These are phyloP conservation scores for Pyrenophora seminiperda DNA, from an alignment of 2,329 filamentous ascomycete genomes.

Conservation along the genomic window DNA sequence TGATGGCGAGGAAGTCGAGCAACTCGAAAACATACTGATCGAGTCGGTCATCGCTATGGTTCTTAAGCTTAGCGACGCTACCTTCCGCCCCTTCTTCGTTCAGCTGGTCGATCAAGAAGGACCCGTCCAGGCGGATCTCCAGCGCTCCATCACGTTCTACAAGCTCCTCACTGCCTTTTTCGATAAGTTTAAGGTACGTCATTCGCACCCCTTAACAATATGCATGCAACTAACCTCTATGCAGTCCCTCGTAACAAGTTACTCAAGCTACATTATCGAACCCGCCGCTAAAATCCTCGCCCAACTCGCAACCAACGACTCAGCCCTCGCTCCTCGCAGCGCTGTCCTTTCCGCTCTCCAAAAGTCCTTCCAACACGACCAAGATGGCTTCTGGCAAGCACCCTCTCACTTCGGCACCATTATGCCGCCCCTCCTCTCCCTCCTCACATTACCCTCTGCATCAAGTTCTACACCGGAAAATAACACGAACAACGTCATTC, in stretches of 20 bases:
- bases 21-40: conserved; percentile 69
- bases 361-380: conserved; percentile 83
- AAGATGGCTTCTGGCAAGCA: conserved; percentile 95
- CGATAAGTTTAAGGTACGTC: conserved; percentile 71
- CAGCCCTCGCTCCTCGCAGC: conserved; percentile 66
- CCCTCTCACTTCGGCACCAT: conserved; percentile 83
- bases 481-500: conserved; percentile 64
- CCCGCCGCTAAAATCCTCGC: conserved; percentile 69
- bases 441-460: conserved; percentile 51
- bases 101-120: conserved; percentile 79
- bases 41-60: conserved; percentile 84
- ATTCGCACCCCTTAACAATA: conserved; percentile 2
- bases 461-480: conserved; percentile 16
- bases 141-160: conserved; percentile 76
- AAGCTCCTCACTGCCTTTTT: conserved; percentile 82
- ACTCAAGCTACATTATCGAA: conserved; percentile 83
- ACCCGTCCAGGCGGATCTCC: conserved; percentile 18
- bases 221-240: conserved; percentile 19
- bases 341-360: conserved; percentile 73
- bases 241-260: conserved; percentile 86
- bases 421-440: conserved; percentile 69
- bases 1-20: conserved; percentile 58
- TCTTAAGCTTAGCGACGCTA: conserved; percentile 92
- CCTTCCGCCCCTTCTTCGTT: conserved; percentile 89
- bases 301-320: conserved; percentile 46